Evolutionary conservation across 2,329 filamentous ascomycete species (phyloP).

Genomic region (Ophiocordyceps robertsii): DNA sequence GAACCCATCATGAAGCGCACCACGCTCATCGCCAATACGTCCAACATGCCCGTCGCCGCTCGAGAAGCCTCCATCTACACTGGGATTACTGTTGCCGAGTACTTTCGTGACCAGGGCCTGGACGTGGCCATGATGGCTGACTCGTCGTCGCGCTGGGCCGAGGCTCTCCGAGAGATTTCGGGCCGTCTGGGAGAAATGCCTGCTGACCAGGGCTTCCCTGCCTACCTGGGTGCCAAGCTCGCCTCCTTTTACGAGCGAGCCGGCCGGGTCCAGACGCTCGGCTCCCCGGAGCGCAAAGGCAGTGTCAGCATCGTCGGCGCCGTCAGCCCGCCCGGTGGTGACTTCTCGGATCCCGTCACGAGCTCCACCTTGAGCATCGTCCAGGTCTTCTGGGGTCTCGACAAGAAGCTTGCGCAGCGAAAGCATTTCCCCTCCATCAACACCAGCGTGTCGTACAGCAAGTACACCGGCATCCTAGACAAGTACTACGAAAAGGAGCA

Average conservation of each 20-base stretch:
- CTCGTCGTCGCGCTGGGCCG: constrained; percentile 94
- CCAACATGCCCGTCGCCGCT: constrained; percentile 98
- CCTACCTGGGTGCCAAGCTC: constrained; percentile 90
- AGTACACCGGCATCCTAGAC: constrained; percentile 82
- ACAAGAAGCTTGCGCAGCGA: constrained; percentile 97
- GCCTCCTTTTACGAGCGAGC: constrained; percentile 99
- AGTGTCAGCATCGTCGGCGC: constrained; percentile 97
- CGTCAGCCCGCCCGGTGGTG: constrained; percentile 92
- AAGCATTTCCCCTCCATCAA: constrained; percentile 99
- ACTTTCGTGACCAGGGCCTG: constrained; percentile 94
- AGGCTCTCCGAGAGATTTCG: constrained; percentile 95
- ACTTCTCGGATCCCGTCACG: constrained; percentile 98
- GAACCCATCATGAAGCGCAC: constrained; percentile 99
- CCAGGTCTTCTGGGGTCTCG: constrained; percentile 98
- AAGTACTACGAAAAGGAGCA: constrained; percentile 89
- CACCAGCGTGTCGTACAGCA: constrained; percentile 87
- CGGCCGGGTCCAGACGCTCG: constrained; percentile 71
- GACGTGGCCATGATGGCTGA: constrained; percentile 99
- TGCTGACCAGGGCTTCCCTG: constrained; percentile 98
- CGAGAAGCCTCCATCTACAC: constrained; percentile 99
- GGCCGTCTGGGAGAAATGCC: constrained; percentile 99
- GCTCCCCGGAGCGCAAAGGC: constrained; percentile 76
- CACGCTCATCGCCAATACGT: constrained; percentile 95
- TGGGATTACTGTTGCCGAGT: constrained; percentile 86
- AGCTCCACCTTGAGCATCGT: constrained; percentile 90